A percentile compares a stretch with the other conserved stretches of the same genome.
Evolutionary conservation across 768 basidiomycete species (phyloP).

Genomic region (Clathrus columnatus): DNA sequence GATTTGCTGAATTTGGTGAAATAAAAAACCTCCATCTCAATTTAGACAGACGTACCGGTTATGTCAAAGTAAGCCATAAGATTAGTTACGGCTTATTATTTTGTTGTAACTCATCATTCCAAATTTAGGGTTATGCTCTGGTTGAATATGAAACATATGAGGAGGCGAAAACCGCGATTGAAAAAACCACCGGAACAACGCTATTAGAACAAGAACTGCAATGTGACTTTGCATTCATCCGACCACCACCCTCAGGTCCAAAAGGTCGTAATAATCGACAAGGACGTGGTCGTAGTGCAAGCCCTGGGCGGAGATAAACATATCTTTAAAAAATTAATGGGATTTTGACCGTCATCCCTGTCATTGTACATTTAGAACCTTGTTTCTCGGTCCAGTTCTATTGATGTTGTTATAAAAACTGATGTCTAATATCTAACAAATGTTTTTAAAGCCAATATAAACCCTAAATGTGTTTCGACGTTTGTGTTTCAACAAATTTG

Average conservation of each 20-base stretch:
- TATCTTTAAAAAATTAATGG: not conserved
- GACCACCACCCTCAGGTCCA: constrained; percentile 73
- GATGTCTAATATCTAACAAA: too few species aligned
- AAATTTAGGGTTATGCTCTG: constrained; percentile 82
- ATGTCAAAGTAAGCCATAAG: constrained; percentile 73
- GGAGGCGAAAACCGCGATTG: constrained; percentile 91
- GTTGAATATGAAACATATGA: constrained; percentile 95
- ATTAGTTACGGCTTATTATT: not conserved
- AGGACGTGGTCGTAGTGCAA: constrained; percentile 63
- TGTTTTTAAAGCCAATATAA: too few species aligned
- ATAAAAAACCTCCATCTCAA: constrained; percentile 98
- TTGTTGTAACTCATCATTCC: not conserved
- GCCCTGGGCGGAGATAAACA: constrained; percentile 57
- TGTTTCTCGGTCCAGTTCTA: too few species aligned
- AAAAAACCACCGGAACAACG: constrained; percentile 73
- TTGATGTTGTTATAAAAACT: too few species aligned
- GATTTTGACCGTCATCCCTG: too few species aligned
- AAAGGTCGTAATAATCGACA: constrained; percentile 62
- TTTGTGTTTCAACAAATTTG: too few species aligned
- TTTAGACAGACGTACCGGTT: constrained; percentile 93
- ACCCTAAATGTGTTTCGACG: too few species aligned
- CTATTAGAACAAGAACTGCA: constrained; percentile 81
- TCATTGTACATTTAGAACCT: too few species aligned
- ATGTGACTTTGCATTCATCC: constrained; percentile 89
- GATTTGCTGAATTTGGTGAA: constrained; percentile 93